Evolutionary conservation across 371 early-diverging fungal genomes (phyloP).

Genomic region (Mortierella sp.): DNA sequence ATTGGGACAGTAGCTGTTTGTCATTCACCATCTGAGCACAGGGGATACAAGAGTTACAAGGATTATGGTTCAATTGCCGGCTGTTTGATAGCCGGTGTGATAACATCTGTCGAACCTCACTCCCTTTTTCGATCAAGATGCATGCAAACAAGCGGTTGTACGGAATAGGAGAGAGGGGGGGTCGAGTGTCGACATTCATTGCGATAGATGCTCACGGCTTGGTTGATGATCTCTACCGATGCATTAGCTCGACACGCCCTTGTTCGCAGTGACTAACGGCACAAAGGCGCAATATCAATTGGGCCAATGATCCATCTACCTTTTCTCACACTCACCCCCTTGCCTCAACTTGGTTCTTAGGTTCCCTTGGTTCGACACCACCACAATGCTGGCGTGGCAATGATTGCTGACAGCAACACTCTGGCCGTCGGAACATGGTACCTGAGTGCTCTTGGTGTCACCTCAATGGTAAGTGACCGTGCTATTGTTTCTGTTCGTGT

Average conservation of each 20-base stretch:
- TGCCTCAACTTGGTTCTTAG: slow-evolving; percentile 1
- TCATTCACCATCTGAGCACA: too few species aligned
- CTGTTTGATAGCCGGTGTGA: neutral
- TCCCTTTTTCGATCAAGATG: slow-evolving; percentile 10
- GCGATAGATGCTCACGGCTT: neutral
- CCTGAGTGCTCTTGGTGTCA: slow-evolving; percentile 36
- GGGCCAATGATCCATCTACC: neutral
- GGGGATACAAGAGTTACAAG: too few species aligned
- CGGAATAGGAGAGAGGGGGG: neutral
- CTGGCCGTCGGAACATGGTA: slow-evolving; percentile 54
- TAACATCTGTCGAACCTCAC: slow-evolving; percentile 16
- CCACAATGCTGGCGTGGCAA: slow-evolving; percentile 34
- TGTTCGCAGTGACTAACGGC: neutral
- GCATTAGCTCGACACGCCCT: neutral
- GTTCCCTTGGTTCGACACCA: slow-evolving; percentile 51
- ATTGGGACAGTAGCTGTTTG: too few species aligned
- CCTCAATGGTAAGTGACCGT: slow-evolving; percentile 38
- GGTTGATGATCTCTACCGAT: neutral
- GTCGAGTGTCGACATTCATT: neutral
- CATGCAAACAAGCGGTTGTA: neutral
- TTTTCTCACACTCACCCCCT: neutral
- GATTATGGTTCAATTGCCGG: too few species aligned
- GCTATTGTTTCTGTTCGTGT: neutral
- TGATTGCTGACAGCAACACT: slow-evolving; percentile 50
- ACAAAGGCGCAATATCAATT: neutral